A percentile compares a stretch with the other conserved stretches of the same genome.
Conservation (phyloP, 2,329 filamentous ascomycete species). For the Tolypocladium ovalisporum region DNA sequence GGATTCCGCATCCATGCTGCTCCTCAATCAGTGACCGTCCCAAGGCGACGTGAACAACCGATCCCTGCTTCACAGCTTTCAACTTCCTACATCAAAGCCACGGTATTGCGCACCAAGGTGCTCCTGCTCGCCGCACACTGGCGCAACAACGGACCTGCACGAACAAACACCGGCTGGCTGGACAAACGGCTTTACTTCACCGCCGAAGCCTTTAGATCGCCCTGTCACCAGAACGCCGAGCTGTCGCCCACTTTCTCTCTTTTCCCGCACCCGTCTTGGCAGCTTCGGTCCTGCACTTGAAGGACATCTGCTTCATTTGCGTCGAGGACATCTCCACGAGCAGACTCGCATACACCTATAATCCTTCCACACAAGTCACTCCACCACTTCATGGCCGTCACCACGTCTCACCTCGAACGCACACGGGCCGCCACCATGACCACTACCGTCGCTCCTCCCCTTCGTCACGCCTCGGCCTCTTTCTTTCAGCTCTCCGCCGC, state of each 20-base stretch:
- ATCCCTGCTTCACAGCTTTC: not conserved
- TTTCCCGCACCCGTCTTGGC: not conserved
- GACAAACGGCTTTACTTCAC: not conserved
- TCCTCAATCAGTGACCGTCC: not conserved
- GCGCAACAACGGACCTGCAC: not conserved
- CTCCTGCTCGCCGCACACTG: not conserved
- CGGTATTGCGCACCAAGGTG: not conserved
- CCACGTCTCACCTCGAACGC: not conserved
- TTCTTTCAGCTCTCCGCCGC: constrained; percentile 10
- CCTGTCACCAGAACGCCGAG: too few relatives aligned
- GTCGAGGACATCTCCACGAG: not conserved
- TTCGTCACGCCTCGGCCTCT: constrained; percentile 2
- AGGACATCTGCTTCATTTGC: too few relatives aligned
- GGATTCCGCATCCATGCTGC: not conserved
- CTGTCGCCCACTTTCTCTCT: too few relatives aligned
- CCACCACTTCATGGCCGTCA: not conserved
- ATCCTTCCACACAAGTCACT: not conserved
- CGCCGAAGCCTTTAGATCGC: not conserved
- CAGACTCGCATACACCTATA: not conserved
- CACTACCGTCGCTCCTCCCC: not conserved
- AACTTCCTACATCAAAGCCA: not conserved
- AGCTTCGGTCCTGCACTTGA: not conserved
- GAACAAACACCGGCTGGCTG: not conserved
- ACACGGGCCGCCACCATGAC: not conserved
- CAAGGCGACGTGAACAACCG: not conserved